A percentile compares a stretch with the other conserved stretches of the same genome.
These are phyloP conservation scores for Phlebiopsis flavidoalba DNA, from an alignment of 768 basidiomycete genomes.

Conservation along the genomic window DNA sequence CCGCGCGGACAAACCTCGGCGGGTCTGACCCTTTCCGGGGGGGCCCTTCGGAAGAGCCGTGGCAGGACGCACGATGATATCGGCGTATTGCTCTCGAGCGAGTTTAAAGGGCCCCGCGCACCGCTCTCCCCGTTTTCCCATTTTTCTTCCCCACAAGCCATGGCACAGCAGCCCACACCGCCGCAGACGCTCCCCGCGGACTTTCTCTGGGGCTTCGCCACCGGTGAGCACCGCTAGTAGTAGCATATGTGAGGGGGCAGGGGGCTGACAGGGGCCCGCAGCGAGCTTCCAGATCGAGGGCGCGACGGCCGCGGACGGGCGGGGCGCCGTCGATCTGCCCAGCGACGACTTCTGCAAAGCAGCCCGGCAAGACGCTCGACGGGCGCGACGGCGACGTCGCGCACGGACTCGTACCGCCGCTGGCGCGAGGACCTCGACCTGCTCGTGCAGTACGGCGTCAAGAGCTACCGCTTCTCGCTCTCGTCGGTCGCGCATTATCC, in stretches of 20 bases:
- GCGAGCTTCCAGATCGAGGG: conserved; percentile 78
- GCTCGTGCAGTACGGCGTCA: conserved; percentile 58
- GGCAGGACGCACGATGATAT: conserved; percentile 25
- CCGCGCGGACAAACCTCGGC: conserved; percentile 47
- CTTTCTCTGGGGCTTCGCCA: conserved; percentile 71
- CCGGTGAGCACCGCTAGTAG: conserved; percentile 48
- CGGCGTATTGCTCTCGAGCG: conserved; percentile 17
- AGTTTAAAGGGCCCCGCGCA: conserved; percentile 20
- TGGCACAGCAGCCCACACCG: too few species aligned
- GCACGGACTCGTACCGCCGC: conserved; percentile 60
- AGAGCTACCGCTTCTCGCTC: conserved; percentile 72
- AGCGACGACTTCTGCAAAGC: conserved; percentile 66
- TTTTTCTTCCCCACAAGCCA: conserved; percentile 15
- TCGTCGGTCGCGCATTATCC: conserved; percentile 77
- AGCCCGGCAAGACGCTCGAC: conserved; percentile 65
- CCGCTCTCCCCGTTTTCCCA: conserved; percentile 11
- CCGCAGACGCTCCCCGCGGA: conserved; percentile 40
- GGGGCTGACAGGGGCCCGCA: conserved; percentile 14
- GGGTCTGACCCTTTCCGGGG: too few species aligned
- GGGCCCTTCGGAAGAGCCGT: conserved; percentile 32
- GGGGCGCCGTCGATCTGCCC: conserved; percentile 69
- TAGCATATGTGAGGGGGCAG: background rate
- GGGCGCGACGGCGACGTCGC: conserved; percentile 65
- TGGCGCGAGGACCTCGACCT: conserved; percentile 67
- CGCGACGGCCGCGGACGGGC: conserved; percentile 51